Evolutionary conservation across 768 basidiomycete species (phyloP).

Genomic region (Cyclocybe cylindracea): DNA sequence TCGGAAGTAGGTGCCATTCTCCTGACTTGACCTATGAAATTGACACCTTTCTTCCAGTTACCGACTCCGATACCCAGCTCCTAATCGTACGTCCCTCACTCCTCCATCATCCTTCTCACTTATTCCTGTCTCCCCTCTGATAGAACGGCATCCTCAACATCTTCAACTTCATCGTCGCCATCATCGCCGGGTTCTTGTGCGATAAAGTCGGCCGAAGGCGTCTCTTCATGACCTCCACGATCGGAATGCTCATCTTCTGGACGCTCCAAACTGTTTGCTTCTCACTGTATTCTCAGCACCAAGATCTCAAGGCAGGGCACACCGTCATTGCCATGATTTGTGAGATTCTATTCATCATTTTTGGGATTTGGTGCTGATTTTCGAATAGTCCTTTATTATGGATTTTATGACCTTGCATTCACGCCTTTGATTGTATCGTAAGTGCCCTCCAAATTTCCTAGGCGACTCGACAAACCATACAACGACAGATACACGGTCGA

Average conservation of each 20-base stretch:
- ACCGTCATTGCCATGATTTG: slow-evolving; percentile 53
- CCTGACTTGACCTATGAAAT: background rate
- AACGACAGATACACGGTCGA: slow-evolving; percentile 29
- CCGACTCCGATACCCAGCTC: slow-evolving; percentile 42
- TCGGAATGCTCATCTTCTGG: slow-evolving; percentile 59
- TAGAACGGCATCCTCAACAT: slow-evolving; percentile 58
- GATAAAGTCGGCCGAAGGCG: slow-evolving; percentile 51
- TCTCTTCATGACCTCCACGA: slow-evolving; percentile 48
- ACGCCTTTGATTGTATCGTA: slow-evolving; percentile 35
- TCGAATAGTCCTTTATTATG: slow-evolving; percentile 30
- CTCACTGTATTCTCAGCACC: slow-evolving; percentile 34
- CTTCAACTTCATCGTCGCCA: slow-evolving; percentile 56
- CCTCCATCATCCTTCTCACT: background rate
- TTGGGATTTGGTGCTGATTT: background rate
- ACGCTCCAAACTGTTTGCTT: slow-evolving; percentile 58
- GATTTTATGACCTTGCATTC: slow-evolving; percentile 34
- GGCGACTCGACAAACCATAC: background rate
- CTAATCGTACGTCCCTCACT: slow-evolving; percentile 31
- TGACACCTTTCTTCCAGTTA: slow-evolving; percentile 30
- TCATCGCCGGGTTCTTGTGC: slow-evolving; percentile 47
- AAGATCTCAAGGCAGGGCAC: slow-evolving; percentile 44
- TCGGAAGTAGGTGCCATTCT: slow-evolving; percentile 37
- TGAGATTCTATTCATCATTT: slow-evolving; percentile 12
- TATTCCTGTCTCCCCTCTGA: background rate
- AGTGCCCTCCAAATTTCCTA: slow-evolving; percentile 5